These are phyloP conservation scores for Termitomyces sp. DNA, from an alignment of 768 basidiomycete species.

Conservation along the genomic window DNA sequence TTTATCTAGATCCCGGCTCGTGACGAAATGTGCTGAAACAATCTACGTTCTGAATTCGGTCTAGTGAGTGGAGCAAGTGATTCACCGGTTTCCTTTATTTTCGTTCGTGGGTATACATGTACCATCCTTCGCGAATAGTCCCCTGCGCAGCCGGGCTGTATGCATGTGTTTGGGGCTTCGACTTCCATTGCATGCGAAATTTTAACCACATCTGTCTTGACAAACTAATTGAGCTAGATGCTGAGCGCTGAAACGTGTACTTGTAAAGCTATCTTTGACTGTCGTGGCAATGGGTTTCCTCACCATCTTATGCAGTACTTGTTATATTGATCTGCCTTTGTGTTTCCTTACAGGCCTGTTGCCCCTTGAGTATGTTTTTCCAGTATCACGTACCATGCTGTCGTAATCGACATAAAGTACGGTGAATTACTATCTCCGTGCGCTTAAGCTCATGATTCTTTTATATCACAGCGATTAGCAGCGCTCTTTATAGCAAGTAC, in stretches of 20 bases:
- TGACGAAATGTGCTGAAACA: neutral
- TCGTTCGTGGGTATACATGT: neutral
- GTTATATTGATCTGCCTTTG: neutral
- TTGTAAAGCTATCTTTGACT: neutral
- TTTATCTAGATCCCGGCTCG: neutral
- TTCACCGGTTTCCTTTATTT: neutral
- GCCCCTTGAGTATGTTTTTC: neutral
- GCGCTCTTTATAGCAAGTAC: neutral
- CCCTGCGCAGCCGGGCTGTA: too few species aligned
- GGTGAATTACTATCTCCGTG: neutral
- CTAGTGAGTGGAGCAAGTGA: neutral
- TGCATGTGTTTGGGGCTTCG: neutral
- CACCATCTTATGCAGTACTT: neutral
- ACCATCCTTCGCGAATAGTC: neutral
- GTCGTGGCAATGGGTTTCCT: neutral
- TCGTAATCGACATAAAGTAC: neutral
- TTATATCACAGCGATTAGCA: neutral
- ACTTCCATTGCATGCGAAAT: neutral
- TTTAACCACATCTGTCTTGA: neutral
- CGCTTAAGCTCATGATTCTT: neutral
- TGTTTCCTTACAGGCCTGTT: neutral
- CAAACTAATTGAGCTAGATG: too few species aligned
- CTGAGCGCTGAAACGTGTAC: neutral
- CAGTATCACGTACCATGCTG: neutral
- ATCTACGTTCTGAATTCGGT: neutral